Evolutionary conservation across 2,329 filamentous ascomycete species (phyloP).

Genomic region (Juglanconis sp.): DNA sequence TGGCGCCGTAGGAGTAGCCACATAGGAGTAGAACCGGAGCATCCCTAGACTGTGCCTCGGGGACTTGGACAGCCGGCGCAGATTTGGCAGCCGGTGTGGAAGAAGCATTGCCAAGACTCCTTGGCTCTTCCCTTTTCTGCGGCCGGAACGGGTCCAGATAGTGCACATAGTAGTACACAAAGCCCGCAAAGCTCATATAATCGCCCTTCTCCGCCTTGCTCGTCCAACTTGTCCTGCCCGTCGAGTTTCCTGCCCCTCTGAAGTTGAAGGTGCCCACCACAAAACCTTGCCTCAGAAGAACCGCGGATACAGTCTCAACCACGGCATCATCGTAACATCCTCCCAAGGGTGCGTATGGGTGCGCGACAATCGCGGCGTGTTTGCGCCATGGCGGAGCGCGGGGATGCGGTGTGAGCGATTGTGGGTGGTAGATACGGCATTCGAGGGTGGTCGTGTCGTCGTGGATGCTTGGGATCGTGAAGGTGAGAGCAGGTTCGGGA

Average conservation of each 20-base stretch:
- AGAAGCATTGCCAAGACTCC: neutral
- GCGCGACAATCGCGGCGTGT: constrained; percentile 68
- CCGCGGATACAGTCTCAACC: constrained; percentile 61
- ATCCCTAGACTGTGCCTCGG: constrained; percentile 7
- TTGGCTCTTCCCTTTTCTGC: neutral
- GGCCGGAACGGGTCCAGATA: constrained; percentile 44
- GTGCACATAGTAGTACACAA: constrained; percentile 71
- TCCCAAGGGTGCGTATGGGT: constrained; percentile 87
- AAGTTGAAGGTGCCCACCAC: constrained; percentile 91
- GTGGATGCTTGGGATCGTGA: constrained; percentile 81
- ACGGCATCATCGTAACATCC: constrained; percentile 81
- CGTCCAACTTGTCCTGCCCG: constrained; percentile 83
- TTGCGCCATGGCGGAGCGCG: constrained; percentile 40
- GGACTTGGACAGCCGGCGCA: neutral
- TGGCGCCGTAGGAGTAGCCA: constrained; percentile 88
- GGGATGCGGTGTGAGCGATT: constrained; percentile 34
- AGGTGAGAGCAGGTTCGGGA: constrained; percentile 57
- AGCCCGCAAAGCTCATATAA: constrained; percentile 78
- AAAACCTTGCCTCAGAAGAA: constrained; percentile 67
- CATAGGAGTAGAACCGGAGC: constrained; percentile 65
- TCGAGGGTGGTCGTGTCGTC: constrained; percentile 76
- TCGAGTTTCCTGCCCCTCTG: constrained; percentile 74
- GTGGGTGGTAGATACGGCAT: constrained; percentile 78
- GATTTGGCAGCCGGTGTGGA: constrained; percentile 4
- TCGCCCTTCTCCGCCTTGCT: constrained; percentile 76